These are phyloP conservation scores for Cryptosporidium viatorum DNA, from an alignment of 169 alveolate species.

Conservation along the genomic window DNA sequence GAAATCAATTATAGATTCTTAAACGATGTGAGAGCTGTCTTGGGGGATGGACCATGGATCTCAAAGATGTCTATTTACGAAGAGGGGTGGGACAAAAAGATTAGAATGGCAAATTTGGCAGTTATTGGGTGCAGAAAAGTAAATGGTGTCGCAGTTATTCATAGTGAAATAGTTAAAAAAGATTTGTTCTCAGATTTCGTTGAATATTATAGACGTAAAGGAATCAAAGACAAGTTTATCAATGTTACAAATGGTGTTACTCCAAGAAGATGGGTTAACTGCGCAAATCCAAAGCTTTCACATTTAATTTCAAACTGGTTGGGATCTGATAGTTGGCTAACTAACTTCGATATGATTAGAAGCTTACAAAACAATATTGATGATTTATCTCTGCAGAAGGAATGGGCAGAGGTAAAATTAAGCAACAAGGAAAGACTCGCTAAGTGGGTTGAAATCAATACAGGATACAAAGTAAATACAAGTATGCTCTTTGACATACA, in stretches of 20 bases:
- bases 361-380: constrained; percentile 82
- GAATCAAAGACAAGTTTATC: constrained; percentile 87
- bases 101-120: constrained; percentile 94
- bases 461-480: constrained; percentile 81
- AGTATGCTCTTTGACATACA: constrained; percentile 90
- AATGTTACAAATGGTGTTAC: constrained; percentile 96
- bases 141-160: constrained; percentile 96
- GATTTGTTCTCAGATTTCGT: constrained; percentile 89
- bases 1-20: constrained; percentile 90
- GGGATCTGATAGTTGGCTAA: constrained; percentile 90
- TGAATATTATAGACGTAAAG: constrained; percentile 82
- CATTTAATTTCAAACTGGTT: constrained; percentile 87
- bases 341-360: constrained; percentile 83
- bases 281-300: constrained; percentile 91
- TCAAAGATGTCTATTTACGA: constrained; percentile 89
- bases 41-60: constrained; percentile 81
- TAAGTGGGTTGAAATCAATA: constrained; percentile 86
- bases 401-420: constrained; percentile 85
- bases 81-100: constrained; percentile 88
- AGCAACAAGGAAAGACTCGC: constrained; percentile 86
- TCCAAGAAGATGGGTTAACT: constrained; percentile 94
- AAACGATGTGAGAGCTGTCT: constrained; percentile 83
- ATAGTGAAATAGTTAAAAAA: constrained; percentile 87
- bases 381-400: constrained; percentile 82
- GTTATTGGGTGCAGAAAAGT: constrained; percentile 90